Conservation (phyloP, 2,329 filamentous ascomycete species). For the Colletotrichum lupini region DNA sequence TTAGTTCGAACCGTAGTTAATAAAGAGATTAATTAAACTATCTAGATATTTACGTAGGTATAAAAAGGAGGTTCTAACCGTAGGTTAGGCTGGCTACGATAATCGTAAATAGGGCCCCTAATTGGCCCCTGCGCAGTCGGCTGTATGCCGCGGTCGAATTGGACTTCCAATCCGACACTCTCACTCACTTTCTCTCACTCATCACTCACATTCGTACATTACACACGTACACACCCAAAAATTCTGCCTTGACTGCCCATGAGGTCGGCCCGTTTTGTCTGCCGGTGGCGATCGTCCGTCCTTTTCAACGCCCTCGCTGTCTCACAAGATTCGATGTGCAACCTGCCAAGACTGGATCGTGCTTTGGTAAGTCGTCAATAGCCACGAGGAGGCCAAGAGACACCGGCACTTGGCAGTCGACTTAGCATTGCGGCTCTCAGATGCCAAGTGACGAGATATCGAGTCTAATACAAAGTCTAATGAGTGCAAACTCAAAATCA, state of each 20-base stretch:
- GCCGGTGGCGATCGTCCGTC: neutral
- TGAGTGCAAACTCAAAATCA: neutral
- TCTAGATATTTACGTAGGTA: too few relatives aligned
- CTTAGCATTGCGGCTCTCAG: slow-evolving; percentile 29
- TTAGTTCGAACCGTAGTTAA: too few relatives aligned
- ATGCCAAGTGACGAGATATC: slow-evolving; percentile 1
- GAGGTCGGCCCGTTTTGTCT: neutral
- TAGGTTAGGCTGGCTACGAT: too few relatives aligned
- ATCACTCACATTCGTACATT: neutral
- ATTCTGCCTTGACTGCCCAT: neutral
- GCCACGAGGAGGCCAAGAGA: slow-evolving; percentile 10
- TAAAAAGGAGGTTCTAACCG: too few relatives aligned
- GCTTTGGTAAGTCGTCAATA: neutral
- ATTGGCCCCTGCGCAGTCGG: too few relatives aligned
- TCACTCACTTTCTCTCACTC: neutral
- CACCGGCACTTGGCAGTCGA: slow-evolving; percentile 1
- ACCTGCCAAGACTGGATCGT: slow-evolving; percentile 15
- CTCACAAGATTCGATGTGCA: neutral
- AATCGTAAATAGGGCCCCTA: too few relatives aligned
- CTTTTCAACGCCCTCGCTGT: neutral
- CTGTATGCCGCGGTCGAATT: too few relatives aligned
- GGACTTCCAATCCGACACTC: too few relatives aligned
- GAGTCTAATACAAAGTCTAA: neutral
- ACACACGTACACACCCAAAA: neutral
- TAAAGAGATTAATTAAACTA: too few relatives aligned